phyloP scores from a whole-genome alignment of 768 basidiomycete genomes.

The Amanita exitialis region DNA sequence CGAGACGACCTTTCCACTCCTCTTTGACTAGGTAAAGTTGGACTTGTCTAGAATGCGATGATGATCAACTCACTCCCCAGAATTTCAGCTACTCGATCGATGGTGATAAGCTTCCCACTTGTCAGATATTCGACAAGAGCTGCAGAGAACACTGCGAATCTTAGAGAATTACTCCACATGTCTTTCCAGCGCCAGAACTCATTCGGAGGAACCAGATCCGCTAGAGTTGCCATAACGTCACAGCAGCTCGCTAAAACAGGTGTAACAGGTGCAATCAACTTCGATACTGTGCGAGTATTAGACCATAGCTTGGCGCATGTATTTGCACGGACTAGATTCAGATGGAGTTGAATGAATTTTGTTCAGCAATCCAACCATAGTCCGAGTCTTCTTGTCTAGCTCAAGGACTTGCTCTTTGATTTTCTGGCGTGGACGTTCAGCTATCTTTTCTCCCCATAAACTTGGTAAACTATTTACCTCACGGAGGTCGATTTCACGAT shows the following conservation, averaged over 20 bases:
- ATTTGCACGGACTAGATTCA: slow-evolving; percentile 37
- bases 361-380: slow-evolving; percentile 67
- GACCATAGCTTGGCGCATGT: slow-evolving; percentile 1
- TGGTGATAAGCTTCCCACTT: slow-evolving; percentile 45
- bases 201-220: slow-evolving; percentile 50
- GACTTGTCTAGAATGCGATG: not conserved
- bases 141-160: slow-evolving; percentile 56
- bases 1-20: slow-evolving; percentile 60
- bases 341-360: slow-evolving; percentile 69
- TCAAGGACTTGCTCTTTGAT: slow-evolving; percentile 68
- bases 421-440: slow-evolving; percentile 38
- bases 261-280: slow-evolving; percentile 44
- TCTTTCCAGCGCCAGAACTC: slow-evolving; percentile 84
- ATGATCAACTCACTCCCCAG: slow-evolving; percentile 52
- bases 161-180: slow-evolving; percentile 66
- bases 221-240: slow-evolving; percentile 40
- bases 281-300: slow-evolving; percentile 35
- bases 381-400: slow-evolving; percentile 66
- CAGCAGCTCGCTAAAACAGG: slow-evolving; percentile 48
- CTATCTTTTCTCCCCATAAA: not conserved
- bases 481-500: slow-evolving; percentile 1
- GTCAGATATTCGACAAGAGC: slow-evolving; percentile 59
- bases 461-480: slow-evolving; percentile 2
- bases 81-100: slow-evolving; percentile 37
- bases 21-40: slow-evolving; percentile 40